These are phyloP conservation scores for Striga asiatica DNA, from an alignment of 257 asterid genomes.

Conservation along the genomic window DNA sequence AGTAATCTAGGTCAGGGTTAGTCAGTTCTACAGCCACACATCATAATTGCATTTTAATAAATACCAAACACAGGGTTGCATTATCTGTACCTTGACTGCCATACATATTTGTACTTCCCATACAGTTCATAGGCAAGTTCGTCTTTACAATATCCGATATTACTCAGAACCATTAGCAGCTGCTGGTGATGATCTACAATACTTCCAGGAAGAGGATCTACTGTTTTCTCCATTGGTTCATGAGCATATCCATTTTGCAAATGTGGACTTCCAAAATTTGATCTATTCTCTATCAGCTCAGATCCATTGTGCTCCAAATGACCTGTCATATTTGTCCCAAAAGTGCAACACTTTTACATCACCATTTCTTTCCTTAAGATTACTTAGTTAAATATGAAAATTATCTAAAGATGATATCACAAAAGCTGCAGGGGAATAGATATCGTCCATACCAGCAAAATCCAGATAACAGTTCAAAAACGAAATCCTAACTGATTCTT, in stretches of 20 bases:
- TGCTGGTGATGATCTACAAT: slow-evolving; percentile 66
- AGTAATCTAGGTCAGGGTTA: neutral
- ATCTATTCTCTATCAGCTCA: slow-evolving; percentile 43
- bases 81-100: slow-evolving; percentile 62
- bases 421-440: too few species aligned
- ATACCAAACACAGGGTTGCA: slow-evolving; percentile 3
- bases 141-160: slow-evolving; percentile 93
- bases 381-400: too few species aligned
- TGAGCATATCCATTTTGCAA: slow-evolving; percentile 58
- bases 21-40: slow-evolving; percentile 1
- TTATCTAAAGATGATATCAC: neutral
- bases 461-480: slow-evolving; percentile 76
- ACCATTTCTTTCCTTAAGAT: slow-evolving; percentile 11
- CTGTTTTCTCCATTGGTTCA: slow-evolving; percentile 35
- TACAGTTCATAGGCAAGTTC: slow-evolving; percentile 74
- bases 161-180: slow-evolving; percentile 89
- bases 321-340: slow-evolving; percentile 38
- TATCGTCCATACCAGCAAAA: slow-evolving; percentile 66
- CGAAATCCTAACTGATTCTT: slow-evolving; percentile 69
- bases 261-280: slow-evolving; percentile 35
- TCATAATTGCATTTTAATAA: neutral
- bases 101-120: slow-evolving; percentile 54
- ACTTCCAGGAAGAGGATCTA: slow-evolving; percentile 82
- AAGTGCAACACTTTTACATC: slow-evolving; percentile 8
- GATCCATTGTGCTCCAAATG: slow-evolving; percentile 67